Conservation (phyloP, 148 eudicot species). For the Camellia sinensis region DNA sequence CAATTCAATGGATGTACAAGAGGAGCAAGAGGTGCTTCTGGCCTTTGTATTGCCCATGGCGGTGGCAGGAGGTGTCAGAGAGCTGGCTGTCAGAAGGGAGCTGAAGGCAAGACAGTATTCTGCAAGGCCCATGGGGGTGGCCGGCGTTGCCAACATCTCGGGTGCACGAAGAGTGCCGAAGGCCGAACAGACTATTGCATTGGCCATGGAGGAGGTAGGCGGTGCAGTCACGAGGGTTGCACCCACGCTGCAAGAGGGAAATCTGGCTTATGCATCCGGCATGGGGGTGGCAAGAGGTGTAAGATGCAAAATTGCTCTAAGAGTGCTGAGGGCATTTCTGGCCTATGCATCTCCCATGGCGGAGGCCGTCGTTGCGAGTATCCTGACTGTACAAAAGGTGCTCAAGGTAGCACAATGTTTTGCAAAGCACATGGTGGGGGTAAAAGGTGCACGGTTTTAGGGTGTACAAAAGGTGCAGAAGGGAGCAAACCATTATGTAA, state of each 20-base stretch:
- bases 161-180: constrained; percentile 82
- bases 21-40: constrained; percentile 80
- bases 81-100: constrained; percentile 67
- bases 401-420: constrained; percentile 73
- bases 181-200: constrained; percentile 70
- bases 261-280: constrained; percentile 75
- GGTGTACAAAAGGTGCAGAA: constrained; percentile 78
- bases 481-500: constrained; percentile 74
- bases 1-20: constrained; percentile 51
- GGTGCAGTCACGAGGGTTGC: constrained; percentile 65
- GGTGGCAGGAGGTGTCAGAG: constrained; percentile 71
- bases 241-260: constrained; percentile 69
- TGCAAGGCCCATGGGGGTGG: constrained; percentile 89
- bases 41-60: constrained; percentile 71
- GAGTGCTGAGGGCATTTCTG: constrained; percentile 68
- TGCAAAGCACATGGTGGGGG: constrained; percentile 88
- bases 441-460: constrained; percentile 56
- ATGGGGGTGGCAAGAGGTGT: constrained; percentile 86
- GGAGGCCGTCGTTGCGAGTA: constrained; percentile 79
- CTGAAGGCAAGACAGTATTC: constrained; percentile 68
- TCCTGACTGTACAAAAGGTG: constrained; percentile 62
- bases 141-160: constrained; percentile 56
- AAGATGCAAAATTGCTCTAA: constrained; percentile 54
- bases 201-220: constrained; percentile 75
- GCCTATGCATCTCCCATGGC: constrained; percentile 78